These are phyloP conservation scores for Clavispora carvajalis DNA, from an alignment of 805 yeast species.

Conservation along the genomic window DNA sequence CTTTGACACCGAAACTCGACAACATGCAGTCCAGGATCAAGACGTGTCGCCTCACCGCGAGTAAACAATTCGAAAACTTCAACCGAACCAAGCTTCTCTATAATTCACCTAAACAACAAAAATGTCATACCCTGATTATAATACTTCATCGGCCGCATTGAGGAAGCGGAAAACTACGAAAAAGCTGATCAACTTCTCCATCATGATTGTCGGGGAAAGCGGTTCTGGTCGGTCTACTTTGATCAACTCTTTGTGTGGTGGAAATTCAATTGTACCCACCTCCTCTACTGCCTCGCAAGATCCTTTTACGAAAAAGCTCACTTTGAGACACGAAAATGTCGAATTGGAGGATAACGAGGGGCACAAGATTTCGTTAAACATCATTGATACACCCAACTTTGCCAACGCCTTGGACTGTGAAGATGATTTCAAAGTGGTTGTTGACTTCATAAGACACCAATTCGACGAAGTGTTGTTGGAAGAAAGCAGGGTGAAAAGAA, in stretches of 20 bases:
- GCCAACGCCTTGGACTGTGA: slow-evolving; percentile 71
- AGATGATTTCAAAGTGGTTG: slow-evolving; percentile 59
- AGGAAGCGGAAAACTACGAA: slow-evolving; percentile 73
- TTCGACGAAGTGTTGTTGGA: slow-evolving; percentile 78
- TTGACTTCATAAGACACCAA: slow-evolving; percentile 77
- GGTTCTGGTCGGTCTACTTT: slow-evolving; percentile 92
- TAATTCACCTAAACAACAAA: neutral
- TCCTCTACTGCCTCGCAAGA: slow-evolving; percentile 62
- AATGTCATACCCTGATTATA: slow-evolving; percentile 13
- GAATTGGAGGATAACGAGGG: slow-evolving; percentile 85
- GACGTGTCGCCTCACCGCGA: slow-evolving; percentile 4
- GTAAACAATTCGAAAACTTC: slow-evolving; percentile 1
- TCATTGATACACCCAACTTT: slow-evolving; percentile 81
- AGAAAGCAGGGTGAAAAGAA: slow-evolving; percentile 76
- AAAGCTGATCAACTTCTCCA: slow-evolving; percentile 78
- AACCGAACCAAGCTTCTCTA: neutral
- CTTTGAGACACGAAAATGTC: slow-evolving; percentile 72
- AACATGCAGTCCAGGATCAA: neutral
- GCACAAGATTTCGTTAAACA: slow-evolving; percentile 67
- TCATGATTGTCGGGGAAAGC: slow-evolving; percentile 82
- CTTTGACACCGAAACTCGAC: neutral
- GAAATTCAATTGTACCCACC: slow-evolving; percentile 67
- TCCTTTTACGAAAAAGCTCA: slow-evolving; percentile 42
- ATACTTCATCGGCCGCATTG: slow-evolving; percentile 36
- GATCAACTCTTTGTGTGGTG: slow-evolving; percentile 86